Percentiles rank a stretch among this genome's conserved stretches.
phyloP scores from a whole-genome alignment of 2,329 filamentous ascomycete species.

The Podosphaera aphanis region DNA sequence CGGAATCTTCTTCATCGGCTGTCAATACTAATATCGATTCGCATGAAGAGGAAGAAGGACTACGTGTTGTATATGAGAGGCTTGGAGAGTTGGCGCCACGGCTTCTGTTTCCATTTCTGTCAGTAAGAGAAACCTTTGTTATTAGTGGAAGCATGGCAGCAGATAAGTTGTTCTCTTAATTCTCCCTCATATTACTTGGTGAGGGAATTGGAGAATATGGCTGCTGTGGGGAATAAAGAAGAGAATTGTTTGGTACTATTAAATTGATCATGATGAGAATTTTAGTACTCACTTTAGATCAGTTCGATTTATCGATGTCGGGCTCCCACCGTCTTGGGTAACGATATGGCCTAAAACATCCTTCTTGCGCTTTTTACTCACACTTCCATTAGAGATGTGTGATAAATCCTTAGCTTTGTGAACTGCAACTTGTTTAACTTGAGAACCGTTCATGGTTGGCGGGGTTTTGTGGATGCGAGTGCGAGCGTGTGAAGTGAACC shows the following conservation, averaged over 20 bases:
- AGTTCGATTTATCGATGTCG: conserved; percentile 6
- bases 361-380: conserved; percentile 34
- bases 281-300: neutral
- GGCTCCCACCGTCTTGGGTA: conserved; percentile 18
- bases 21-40: conserved; percentile 79
- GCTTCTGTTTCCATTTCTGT: conserved; percentile 12
- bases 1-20: conserved; percentile 92
- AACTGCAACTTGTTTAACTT: conserved; percentile 22
- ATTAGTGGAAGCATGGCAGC: conserved; percentile 13
- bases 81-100: conserved; percentile 12
- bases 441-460: conserved; percentile 14
- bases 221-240: neutral
- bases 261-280: neutral
- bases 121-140: conserved; percentile 12
- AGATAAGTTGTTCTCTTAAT: neutral
- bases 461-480: neutral
- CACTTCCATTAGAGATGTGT: conserved; percentile 22
- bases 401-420: conserved; percentile 35
- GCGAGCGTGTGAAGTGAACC: neutral
- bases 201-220: neutral
- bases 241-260: neutral
- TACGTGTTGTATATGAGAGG: conserved; percentile 24
- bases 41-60: conserved; percentile 42
- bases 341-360: conserved; percentile 34
- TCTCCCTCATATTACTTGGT: neutral